These are phyloP conservation scores for Ramaria rubella DNA, from an alignment of 768 basidiomycete genomes.

Conservation along the genomic window DNA sequence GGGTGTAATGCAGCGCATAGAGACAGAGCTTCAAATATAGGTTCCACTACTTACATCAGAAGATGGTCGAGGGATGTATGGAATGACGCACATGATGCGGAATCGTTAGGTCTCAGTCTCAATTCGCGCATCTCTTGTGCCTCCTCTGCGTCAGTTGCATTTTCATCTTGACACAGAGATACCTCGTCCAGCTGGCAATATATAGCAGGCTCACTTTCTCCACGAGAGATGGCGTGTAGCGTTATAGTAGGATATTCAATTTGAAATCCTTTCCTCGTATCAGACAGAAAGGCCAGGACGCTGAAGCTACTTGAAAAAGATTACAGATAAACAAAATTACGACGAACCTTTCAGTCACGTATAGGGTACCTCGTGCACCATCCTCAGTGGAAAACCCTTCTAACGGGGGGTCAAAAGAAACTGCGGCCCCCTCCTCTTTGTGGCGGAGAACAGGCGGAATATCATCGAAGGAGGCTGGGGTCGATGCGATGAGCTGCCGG, in stretches of 20 bases:
- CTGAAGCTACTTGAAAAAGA: conserved; percentile 31
- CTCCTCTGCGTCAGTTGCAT: conserved; percentile 35
- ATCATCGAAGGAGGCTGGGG: conserved; percentile 76
- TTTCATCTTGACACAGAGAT: conserved; percentile 31
- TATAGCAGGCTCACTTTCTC: conserved; percentile 57
- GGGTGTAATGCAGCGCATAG: conserved; percentile 81
- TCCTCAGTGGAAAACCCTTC: conserved; percentile 51
- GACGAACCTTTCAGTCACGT: conserved; percentile 76
- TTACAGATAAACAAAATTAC: neutral
- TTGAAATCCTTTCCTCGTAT: conserved; percentile 67
- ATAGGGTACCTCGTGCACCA: conserved; percentile 58
- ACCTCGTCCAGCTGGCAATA: conserved; percentile 91
- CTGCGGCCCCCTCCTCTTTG: conserved; percentile 62
- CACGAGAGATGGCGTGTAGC: conserved; percentile 85
- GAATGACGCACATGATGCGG: conserved; percentile 49
- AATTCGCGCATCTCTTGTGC: conserved; percentile 69
- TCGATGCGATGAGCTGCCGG: conserved; percentile 58
- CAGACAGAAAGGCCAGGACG: conserved; percentile 69
- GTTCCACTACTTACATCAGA: conserved; percentile 49
- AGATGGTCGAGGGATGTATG: neutral
- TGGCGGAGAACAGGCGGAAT: conserved; percentile 81
- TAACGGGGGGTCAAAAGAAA: conserved; percentile 63
- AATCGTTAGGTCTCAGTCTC: conserved; percentile 58
- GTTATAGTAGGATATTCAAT: conserved; percentile 87
- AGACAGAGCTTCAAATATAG: conserved; percentile 83